Conservation (phyloP, 2,329 filamentous ascomycete genomes). For the Calonectria ilicicola region DNA sequence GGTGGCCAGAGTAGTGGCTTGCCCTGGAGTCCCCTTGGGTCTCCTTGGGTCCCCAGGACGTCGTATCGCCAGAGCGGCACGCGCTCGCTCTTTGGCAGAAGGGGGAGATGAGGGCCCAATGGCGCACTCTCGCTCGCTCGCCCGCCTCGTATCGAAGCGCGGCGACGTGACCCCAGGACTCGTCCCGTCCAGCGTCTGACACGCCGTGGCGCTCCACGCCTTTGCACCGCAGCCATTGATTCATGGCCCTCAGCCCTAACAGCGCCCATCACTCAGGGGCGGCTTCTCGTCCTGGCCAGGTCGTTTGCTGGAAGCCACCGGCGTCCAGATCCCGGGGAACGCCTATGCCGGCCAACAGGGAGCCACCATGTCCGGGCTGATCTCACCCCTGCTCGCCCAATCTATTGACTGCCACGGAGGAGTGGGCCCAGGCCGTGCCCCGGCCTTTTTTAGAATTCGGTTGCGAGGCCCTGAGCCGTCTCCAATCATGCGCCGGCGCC, state of each 20-base stretch:
- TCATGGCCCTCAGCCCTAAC: not conserved
- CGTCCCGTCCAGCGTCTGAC: not conserved
- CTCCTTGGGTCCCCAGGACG: not conserved
- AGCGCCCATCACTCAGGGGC: not conserved
- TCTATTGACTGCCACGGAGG: not conserved
- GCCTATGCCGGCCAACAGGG: not conserved
- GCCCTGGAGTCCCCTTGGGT: not conserved
- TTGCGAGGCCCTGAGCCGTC: not conserved
- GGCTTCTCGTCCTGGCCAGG: not conserved
- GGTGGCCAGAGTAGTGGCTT: not conserved
- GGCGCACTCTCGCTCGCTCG: not conserved
- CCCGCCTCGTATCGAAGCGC: not conserved
- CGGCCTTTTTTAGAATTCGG: constrained; percentile 14
- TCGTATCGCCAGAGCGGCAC: constrained; percentile 1
- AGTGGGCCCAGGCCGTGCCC: constrained; percentile 3
- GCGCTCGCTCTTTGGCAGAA: not conserved
- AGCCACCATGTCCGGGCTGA: not conserved
- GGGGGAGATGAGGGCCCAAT: not conserved
- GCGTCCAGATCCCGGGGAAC: constrained; percentile 9
- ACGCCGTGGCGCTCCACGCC: not conserved
- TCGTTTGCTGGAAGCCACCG: not conserved
- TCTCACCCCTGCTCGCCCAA: not conserved
- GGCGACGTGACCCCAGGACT: not conserved
- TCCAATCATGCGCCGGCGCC: constrained; percentile 1
- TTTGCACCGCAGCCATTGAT: not conserved